Base-by-base conservation (phyloP, 345 rosid species). In the Gossypium australe region DNA sequence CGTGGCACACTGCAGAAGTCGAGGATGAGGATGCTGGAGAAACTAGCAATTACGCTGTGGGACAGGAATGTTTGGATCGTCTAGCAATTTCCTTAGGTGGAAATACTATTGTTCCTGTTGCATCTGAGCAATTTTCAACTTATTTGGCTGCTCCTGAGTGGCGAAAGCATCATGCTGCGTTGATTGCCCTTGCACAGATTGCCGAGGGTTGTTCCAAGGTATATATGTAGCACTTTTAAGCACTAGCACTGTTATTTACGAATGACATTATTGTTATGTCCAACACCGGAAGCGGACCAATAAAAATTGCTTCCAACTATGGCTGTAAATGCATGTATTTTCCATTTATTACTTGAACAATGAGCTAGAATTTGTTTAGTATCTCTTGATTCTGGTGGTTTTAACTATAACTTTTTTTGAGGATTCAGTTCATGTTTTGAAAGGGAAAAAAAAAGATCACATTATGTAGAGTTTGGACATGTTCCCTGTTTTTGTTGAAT, bases 1-100 rank as follows among this genome's bases (percentile, higher is more conserved):
- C 88, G 1, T 94, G 99, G 51, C 51, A 47, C 51, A 47, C 51
- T 47, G 51, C 51, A 13, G 51, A 47, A 47, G 9, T 13, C 16
- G 98, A 94, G 82, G 94, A 90, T 3, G 99, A 94, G 82, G 97
- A 93, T 80, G 98, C 99, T 0, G 99, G 99, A 0, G 98, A 94
- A 83, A 85, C 93, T 0, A 94, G 96, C 81, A 92, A 92, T 79
- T 94, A 91, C 45, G 88, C 93, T 18, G 90, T 93, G 56, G 98
- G 93, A 9, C 98, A 94, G 81, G 98, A 94, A 84, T 94, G 51
- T 47, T 47, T 47, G 51, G 51, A 47, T 12, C 51, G 51, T 47
- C 51, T 47, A 12, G 51, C 51, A 12, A 47, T 47, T 47, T 47
- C 51, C 11, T 47, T 47, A 47, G 51, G 51, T 9, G 51, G 51